Percentiles rank a stretch among this genome's conserved stretches.
phyloP scores from a whole-genome alignment of 345 rosid genomes.

The Aethionema arabicum region DNA sequence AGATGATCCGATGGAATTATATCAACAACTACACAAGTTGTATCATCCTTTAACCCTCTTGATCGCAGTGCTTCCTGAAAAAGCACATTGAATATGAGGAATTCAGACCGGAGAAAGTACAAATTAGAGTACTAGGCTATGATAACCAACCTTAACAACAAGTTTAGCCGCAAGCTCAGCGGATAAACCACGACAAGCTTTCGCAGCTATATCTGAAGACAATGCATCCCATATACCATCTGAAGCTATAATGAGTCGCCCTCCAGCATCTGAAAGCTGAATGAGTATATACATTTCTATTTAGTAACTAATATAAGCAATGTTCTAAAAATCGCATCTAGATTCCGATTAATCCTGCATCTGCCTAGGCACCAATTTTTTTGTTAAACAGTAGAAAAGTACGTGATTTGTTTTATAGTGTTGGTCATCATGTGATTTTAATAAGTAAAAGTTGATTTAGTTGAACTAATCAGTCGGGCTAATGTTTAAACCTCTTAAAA shows the following conservation, averaged over 20 bases:
- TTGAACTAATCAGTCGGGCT: too few species aligned
- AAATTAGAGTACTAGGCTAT: background rate
- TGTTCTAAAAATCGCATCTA: too few species aligned
- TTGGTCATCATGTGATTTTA: too few species aligned
- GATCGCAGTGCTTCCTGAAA: slow-evolving; percentile 91
- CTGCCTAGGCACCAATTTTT: too few species aligned
- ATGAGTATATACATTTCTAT: slow-evolving; percentile 2
- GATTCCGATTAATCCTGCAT: too few species aligned
- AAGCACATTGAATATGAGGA: slow-evolving; percentile 18
- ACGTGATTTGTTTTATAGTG: too few species aligned
- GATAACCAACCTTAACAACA: slow-evolving; percentile 79
- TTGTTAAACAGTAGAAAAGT: too few species aligned
- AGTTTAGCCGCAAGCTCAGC: slow-evolving; percentile 97
- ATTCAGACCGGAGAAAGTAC: background rate
- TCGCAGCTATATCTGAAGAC: slow-evolving; percentile 92
- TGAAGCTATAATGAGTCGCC: slow-evolving; percentile 95
- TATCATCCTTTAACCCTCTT: slow-evolving; percentile 98
- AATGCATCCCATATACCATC: slow-evolving; percentile 99
- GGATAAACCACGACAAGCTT: slow-evolving; percentile 89
- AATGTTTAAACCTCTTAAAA: too few species aligned
- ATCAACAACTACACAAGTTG: slow-evolving; percentile 98
- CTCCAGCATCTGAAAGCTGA: slow-evolving; percentile 92
- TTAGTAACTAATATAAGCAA: slow-evolving; percentile 7
- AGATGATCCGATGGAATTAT: slow-evolving; percentile 83
- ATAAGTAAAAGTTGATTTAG: too few species aligned